Percentiles rank a stretch among this genome's conserved stretches.
Conservation (phyloP, 2,329 filamentous ascomycete species). For the Rhinocladiella mackenziei region DNA sequence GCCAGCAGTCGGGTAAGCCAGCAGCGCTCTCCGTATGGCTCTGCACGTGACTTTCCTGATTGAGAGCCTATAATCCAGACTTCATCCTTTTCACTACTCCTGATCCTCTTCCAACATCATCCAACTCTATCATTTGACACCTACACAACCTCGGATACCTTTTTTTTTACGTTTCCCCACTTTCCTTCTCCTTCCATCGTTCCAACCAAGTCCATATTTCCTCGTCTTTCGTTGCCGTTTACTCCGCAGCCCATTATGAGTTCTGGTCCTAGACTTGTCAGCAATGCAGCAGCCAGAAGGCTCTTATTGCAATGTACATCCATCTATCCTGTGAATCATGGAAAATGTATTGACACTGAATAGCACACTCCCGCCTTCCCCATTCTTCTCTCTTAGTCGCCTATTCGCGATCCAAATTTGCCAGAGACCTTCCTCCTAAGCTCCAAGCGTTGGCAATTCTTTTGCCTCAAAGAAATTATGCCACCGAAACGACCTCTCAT, state of each 20-base stretch:
- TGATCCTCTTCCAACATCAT: constrained; percentile 10
- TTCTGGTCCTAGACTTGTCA: constrained; percentile 29
- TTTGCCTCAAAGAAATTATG: constrained; percentile 50
- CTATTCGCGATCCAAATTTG: constrained; percentile 18
- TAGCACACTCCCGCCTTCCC: constrained; percentile 22
- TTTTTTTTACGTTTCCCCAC: constrained; percentile 1
- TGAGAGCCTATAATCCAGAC: neutral
- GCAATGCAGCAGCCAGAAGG: constrained; percentile 28
- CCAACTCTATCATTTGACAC: constrained; percentile 13
- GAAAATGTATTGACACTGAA: constrained; percentile 9
- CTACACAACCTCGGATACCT: constrained; percentile 10
- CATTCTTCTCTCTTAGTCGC: constrained; percentile 14
- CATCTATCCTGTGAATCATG: neutral
- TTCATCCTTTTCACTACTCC: constrained; percentile 3
- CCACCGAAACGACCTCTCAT: constrained; percentile 55
- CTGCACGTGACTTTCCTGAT: neutral
- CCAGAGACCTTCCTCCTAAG: constrained; percentile 35
- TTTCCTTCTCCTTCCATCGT: constrained; percentile 2
- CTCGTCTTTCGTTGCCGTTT: constrained; percentile 5
- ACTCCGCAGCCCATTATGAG: constrained; percentile 20
- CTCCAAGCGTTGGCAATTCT: constrained; percentile 57
- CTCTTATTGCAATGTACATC: constrained; percentile 23
- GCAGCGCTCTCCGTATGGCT: neutral
- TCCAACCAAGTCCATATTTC: constrained; percentile 1
- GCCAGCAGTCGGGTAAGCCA: no score